Percentiles rank a stretch among this genome's conserved stretches.
Conservation (phyloP, 2,329 filamentous ascomycete genomes). For the Botrytis fragariae region DNA sequence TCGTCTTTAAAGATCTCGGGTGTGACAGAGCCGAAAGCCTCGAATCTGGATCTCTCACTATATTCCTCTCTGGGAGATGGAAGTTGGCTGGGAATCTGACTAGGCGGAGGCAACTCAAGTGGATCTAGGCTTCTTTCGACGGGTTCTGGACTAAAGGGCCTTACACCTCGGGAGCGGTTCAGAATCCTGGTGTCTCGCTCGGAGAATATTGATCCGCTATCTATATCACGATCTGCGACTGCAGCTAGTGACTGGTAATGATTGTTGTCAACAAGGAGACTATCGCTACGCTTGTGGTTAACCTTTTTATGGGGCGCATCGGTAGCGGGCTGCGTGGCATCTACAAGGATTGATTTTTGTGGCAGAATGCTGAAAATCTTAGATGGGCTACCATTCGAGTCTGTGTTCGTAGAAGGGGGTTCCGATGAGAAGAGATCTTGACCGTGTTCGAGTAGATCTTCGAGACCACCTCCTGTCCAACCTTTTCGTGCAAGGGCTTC, state of each 20-base stretch:
- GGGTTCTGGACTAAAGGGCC: slow-evolving; percentile 57
- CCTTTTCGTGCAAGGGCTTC: slow-evolving; percentile 65
- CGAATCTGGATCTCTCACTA: neutral
- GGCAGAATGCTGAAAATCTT: slow-evolving; percentile 65
- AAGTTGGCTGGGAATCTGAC: neutral
- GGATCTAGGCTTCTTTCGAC: slow-evolving; percentile 29
- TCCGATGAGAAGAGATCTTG: slow-evolving; percentile 57
- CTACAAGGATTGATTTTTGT: slow-evolving; percentile 61
- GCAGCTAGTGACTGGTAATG: slow-evolving; percentile 58
- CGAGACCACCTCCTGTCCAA: slow-evolving; percentile 64
- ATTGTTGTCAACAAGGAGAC: slow-evolving; percentile 51
- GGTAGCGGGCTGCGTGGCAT: slow-evolving; percentile 42
- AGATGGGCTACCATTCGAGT: slow-evolving; percentile 37
- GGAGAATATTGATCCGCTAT: slow-evolving; percentile 52
- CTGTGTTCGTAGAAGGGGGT: slow-evolving; percentile 39
- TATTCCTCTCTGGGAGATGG: slow-evolving; percentile 9
- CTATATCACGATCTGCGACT: slow-evolving; percentile 39
- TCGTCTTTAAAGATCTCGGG: slow-evolving; percentile 8
- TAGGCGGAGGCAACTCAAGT: slow-evolving; percentile 22
- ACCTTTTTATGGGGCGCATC: slow-evolving; percentile 24
- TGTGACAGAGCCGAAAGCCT: slow-evolving; percentile 3
- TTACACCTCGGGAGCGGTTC: slow-evolving; percentile 52
- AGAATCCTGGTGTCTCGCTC: slow-evolving; percentile 42
- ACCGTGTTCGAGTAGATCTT: slow-evolving; percentile 63
- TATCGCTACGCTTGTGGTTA: slow-evolving; percentile 51